Evolutionary conservation across 768 basidiomycete species (phyloP).

Genomic region (Mycena floridula): DNA sequence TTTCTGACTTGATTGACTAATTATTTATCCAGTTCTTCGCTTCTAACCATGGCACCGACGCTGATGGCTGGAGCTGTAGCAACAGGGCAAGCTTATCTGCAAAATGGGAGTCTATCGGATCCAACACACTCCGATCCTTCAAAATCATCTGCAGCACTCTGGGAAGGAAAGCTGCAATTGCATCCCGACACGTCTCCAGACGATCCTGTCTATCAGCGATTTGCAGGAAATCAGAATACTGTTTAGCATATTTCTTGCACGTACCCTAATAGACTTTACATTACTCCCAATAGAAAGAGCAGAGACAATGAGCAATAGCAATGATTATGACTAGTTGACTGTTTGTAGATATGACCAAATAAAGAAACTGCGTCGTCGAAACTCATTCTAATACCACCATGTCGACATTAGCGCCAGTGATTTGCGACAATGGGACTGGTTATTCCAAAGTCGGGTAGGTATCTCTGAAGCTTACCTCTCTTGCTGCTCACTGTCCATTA

Average conservation of each 20-base stretch:
- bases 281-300: too few species aligned
- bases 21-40: slow-evolving; percentile 18
- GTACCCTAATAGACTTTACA: too few species aligned
- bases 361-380: background rate
- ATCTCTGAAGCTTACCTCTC: background rate
- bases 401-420: slow-evolving; percentile 88
- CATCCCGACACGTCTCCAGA: slow-evolving; percentile 79
- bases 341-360: too few species aligned
- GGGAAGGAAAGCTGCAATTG: slow-evolving; percentile 80
- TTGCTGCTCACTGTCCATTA: slow-evolving; percentile 19
- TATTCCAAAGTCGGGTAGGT: slow-evolving; percentile 94
- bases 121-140: slow-evolving; percentile 76
- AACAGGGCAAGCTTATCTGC: slow-evolving; percentile 55
- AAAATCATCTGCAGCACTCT: slow-evolving; percentile 73
- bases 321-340: too few species aligned
- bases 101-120: slow-evolving; percentile 56
- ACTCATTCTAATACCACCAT: slow-evolving; percentile 33
- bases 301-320: too few species aligned
- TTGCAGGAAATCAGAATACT: slow-evolving; percentile 16
- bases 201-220: slow-evolving; percentile 42
- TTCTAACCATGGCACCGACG: slow-evolving; percentile 65
- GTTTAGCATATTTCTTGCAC: background rate
- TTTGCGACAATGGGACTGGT: slow-evolving; percentile 97
- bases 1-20: slow-evolving; percentile 7
- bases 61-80: slow-evolving; percentile 71